Percentiles rank a stretch among this genome's conserved stretches.
These are phyloP conservation scores for Chloropicon primus DNA, from an alignment of 139 green algal genomes.

Conservation along the genomic window DNA sequence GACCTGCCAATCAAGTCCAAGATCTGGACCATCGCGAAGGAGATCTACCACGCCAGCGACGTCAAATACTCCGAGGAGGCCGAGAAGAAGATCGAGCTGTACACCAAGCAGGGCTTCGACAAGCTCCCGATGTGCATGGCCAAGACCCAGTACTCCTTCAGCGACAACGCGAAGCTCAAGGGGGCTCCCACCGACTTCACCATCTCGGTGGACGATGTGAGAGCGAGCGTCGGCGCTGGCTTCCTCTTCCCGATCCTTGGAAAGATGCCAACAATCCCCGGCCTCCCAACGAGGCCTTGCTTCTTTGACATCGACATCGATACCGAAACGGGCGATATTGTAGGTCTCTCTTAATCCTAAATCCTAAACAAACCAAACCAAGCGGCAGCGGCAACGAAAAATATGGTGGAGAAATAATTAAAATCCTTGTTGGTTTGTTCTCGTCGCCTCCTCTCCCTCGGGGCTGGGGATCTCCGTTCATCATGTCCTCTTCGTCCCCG, in stretches of 20 bases:
- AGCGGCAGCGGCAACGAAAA: no score
- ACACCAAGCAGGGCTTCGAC: constrained; percentile 69
- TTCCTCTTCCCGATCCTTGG: constrained; percentile 87
- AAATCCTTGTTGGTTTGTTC: no score
- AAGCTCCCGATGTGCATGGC: constrained; percentile 97
- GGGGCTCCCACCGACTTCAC: constrained; percentile 70
- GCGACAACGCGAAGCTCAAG: constrained; percentile 59
- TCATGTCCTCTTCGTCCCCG: no score
- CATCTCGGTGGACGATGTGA: constrained; percentile 76
- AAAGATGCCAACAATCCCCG: constrained; percentile 82
- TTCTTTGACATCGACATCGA: constrained; percentile 83
- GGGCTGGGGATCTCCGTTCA: no score
- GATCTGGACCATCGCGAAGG: constrained; percentile 77
- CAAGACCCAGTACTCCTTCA: constrained; percentile 97
- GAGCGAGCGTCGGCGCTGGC: constrained; percentile 71
- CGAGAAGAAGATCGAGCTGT: constrained; percentile 49
- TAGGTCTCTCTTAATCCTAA: no score
- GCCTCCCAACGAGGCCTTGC: constrained; percentile 47
- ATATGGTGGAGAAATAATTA: no score
- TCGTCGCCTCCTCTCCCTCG: no score
- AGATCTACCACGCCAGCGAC: constrained; percentile 68
- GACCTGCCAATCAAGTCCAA: constrained; percentile 79
- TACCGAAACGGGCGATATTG: no score
- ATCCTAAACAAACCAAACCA: no score
- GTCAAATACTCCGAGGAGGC: constrained; percentile 57